Conservation (phyloP, 2,329 filamentous ascomycete species). For the Botryotinia narcissicola region DNA sequence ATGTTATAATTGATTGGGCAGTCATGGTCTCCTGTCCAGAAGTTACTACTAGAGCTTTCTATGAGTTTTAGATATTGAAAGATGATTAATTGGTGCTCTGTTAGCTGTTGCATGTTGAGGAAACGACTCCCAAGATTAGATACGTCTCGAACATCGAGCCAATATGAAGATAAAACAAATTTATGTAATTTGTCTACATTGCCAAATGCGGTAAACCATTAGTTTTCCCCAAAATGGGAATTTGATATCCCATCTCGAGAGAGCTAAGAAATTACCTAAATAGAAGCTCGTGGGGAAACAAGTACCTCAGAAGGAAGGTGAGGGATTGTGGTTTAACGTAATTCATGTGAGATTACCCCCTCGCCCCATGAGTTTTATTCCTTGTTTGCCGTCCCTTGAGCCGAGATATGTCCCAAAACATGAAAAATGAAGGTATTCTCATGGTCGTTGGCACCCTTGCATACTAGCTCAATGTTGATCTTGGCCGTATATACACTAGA, state of each 20-base stretch:
- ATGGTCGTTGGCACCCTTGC: not conserved
- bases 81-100: not conserved
- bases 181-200: not conserved
- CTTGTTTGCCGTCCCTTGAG: constrained; percentile 5
- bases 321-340: not conserved
- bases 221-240: not conserved
- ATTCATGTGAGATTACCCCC: not conserved
- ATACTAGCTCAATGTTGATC: not conserved
- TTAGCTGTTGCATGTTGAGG: not conserved
- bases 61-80: not conserved
- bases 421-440: constrained; percentile 11
- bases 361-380: not conserved
- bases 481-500: not conserved
- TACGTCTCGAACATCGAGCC: too few relatives aligned
- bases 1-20: not conserved
- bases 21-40: not conserved
- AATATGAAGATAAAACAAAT: not conserved
- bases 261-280: constrained; percentile 9
- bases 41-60: not conserved
- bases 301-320: constrained; percentile 1
- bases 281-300: not conserved
- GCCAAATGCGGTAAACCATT: not conserved
- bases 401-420: not conserved
- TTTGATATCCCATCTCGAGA: not conserved
- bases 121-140: not conserved